phyloP scores from a whole-genome alignment of 495 filamentous ascomycete species.

The Pseudoneurospora amorphoporcata region DNA sequence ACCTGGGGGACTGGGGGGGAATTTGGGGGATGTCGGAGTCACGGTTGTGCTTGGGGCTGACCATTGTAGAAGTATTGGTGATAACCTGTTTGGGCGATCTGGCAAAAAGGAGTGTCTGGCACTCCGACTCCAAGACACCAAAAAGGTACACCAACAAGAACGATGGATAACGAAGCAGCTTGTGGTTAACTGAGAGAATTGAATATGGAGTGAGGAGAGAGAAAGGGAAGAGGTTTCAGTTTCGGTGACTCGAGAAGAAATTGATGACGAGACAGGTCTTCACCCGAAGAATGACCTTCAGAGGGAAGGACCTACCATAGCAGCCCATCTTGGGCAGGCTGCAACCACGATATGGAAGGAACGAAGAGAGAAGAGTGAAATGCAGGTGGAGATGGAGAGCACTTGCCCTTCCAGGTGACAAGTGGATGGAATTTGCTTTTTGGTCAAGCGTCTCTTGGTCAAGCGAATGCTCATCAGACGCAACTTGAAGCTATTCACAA shows the following conservation, averaged over 20 bases:
- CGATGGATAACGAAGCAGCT: background rate
- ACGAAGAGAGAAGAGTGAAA: background rate
- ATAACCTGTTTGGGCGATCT: background rate
- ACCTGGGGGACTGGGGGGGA: conserved; percentile 8
- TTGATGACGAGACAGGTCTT: background rate
- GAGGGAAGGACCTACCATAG: background rate
- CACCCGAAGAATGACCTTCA: background rate
- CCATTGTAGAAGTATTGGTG: background rate
- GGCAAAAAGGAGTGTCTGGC: background rate
- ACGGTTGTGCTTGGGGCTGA: background rate
- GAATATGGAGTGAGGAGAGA: background rate
- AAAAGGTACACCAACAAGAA: background rate
- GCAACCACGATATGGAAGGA: background rate
- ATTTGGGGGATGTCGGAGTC: conserved; percentile 10
- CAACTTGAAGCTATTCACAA: background rate
- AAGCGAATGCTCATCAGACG: background rate
- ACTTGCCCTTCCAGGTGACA: background rate
- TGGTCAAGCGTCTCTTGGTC: background rate
- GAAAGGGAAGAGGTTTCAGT: background rate
- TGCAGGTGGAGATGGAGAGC: background rate
- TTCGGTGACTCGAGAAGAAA: background rate
- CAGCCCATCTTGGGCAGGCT: background rate
- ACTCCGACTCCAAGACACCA: background rate
- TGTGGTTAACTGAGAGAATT: background rate
- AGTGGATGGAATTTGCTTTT: background rate